Conservation (phyloP, 257 asterid genomes). For the Solanum paucissectum region DNA sequence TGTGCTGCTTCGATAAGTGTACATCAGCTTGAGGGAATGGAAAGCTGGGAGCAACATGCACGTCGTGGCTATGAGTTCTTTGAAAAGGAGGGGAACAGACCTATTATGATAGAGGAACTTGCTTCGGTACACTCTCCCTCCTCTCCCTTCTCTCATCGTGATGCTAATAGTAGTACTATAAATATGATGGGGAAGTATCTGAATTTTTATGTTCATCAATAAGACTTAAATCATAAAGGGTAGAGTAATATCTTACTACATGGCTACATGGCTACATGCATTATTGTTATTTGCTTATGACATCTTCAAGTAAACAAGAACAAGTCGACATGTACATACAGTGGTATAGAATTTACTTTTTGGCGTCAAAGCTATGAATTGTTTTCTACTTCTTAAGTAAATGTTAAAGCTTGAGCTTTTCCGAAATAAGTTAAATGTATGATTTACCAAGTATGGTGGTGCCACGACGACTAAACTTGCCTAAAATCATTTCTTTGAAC, state of each 20-base stretch:
- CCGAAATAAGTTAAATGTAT: background rate
- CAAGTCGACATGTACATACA: background rate
- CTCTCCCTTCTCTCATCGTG: background rate
- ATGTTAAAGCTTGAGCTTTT: background rate
- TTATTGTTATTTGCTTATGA: background rate
- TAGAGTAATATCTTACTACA: background rate
- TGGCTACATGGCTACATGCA: background rate
- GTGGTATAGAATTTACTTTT: background rate
- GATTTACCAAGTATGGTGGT: background rate
- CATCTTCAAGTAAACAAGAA: background rate
- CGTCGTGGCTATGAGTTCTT: conserved; percentile 82
- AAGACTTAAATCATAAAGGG: background rate
- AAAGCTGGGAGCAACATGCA: conserved; percentile 93
- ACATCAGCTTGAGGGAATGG: conserved; percentile 79
- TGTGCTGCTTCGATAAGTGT: conserved; percentile 85
- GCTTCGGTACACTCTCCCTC: conserved; percentile 57
- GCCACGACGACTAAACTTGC: background rate
- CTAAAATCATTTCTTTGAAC: background rate
- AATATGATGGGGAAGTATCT: background rate
- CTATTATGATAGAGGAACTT: conserved; percentile 93
- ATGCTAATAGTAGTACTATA: background rate
- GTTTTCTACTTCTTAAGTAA: background rate
- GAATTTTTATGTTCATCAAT: background rate
- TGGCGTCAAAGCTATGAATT: background rate
- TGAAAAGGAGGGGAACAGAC: conserved; percentile 83